Base-by-base conservation (phyloP, 208 protist genomes). In the Angomonas ambiguus region DNA sequence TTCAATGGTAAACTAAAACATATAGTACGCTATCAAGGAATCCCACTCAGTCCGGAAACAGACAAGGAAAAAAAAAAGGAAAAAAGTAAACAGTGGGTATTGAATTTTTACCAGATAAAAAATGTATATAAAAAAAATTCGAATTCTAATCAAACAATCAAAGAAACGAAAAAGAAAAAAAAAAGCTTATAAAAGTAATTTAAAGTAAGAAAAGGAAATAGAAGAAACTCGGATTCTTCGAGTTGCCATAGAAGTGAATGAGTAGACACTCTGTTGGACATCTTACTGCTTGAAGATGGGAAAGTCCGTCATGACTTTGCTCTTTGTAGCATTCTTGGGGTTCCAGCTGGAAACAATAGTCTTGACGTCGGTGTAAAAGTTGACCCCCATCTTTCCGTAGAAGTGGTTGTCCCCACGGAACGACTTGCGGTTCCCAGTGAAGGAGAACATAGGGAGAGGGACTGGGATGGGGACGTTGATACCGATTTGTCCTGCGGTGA, bases 311-410 rank as follows among this genome's bases (percentile, higher is more conserved):
- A 59, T 59, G 24, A 59, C 53, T 30, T 59, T 59, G 53, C 53
- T 59, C 24, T 59, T 20, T 4, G 20, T 20, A 16, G 53, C 53
- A 31, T 59, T 59, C 4, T 20, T 59, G 20, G 53, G 53, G 53
- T 59, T 59, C 53, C 53, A 59, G 53, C 34, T 59, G 53, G 53
- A 20, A n/a, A 59, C 53, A 59, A 59, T 59, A 22, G 53, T 59
- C 53, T 59, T 59, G 53, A 30, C 34, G 53, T 59, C 53, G 3
- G 53, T 59, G 53, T 59, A 59, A 30, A 59, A 59, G 24, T 59
- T 30, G 11, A 59, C 53, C 28, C 53, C 53, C 53, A 59, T 59
- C 53, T 59, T 59, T 13, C 53, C 53, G 53, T 59, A 59, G 25
- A 59, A 59, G 53, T 59, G 53, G 24, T 59, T 59, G 20, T 59